Conservation (phyloP, 768 basidiomycete genomes). For the Candolleomyces eurysporus region DNA sequence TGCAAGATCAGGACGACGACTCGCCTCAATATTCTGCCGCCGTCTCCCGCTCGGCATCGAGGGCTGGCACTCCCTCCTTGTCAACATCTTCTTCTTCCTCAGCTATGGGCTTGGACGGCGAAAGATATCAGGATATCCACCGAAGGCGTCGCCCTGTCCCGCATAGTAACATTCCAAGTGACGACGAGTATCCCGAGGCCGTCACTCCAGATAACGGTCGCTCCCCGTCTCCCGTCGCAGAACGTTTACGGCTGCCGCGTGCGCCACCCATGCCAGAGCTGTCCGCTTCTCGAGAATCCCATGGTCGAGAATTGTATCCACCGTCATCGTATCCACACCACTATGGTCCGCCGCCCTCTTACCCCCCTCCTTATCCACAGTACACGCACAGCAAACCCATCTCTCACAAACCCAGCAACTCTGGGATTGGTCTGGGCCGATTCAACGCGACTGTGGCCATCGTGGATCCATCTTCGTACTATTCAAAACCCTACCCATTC, state of each 20-base stretch:
- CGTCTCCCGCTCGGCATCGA: slow-evolving; percentile 42
- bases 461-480: slow-evolving; percentile 9
- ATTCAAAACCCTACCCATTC: slow-evolving; percentile 1
- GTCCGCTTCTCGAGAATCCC: neutral
- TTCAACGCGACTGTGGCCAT: slow-evolving; percentile 4
- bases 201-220: slow-evolving; percentile 68
- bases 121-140: slow-evolving; percentile 38
- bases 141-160: slow-evolving; percentile 30
- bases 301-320: neutral
- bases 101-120: slow-evolving; percentile 25
- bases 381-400: neutral
- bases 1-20: slow-evolving; percentile 32
- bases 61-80: slow-evolving; percentile 43
- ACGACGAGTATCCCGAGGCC: slow-evolving; percentile 73
- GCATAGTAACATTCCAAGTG: slow-evolving; percentile 51
- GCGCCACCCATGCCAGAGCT: slow-evolving; percentile 6
- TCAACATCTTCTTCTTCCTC: slow-evolving; percentile 47
- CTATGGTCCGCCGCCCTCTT: neutral
- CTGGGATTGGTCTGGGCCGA: neutral
- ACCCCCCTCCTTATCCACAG: neutral
- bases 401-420: neutral
- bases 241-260: slow-evolving; percentile 9
- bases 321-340: neutral
- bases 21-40: slow-evolving; percentile 34
- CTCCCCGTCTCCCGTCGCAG: slow-evolving; percentile 27